A percentile compares a stretch with the other conserved stretches of the same genome.
Conservation (phyloP, 306 rosid species). For the Vigna reflexopilosa region DNA sequence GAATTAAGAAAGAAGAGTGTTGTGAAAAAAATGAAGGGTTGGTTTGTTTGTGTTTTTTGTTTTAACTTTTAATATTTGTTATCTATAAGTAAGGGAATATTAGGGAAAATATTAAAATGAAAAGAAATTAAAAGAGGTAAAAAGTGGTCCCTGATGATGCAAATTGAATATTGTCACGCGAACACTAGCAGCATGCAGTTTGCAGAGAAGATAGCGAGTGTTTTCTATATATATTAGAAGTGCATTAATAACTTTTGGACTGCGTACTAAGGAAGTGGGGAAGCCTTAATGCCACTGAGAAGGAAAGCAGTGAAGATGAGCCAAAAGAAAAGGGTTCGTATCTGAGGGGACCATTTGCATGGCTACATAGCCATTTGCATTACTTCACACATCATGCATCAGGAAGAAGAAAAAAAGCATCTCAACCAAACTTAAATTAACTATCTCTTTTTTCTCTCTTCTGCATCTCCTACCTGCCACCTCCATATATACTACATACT, state of each 20-base stretch:
- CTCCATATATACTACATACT: constrained; percentile 58
- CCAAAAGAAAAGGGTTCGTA: constrained; percentile 37
- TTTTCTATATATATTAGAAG: constrained; percentile 57
- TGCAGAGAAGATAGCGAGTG: constrained; percentile 69
- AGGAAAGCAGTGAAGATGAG: constrained; percentile 43
- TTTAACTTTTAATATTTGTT: constrained; percentile 45
- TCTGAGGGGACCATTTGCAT: constrained; percentile 87
- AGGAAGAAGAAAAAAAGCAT: constrained; percentile 52
- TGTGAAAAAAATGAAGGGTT: constrained; percentile 12
- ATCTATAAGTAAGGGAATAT: constrained; percentile 50
- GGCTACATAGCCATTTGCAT: constrained; percentile 53
- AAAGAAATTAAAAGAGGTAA: constrained; percentile 46
- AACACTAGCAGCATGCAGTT: constrained; percentile 80
- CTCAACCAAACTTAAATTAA: constrained; percentile 42
- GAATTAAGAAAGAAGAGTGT: constrained; percentile 2
- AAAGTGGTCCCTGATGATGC: constrained; percentile 80
- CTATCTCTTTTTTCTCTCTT: constrained; percentile 33
- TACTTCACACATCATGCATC: constrained; percentile 50
- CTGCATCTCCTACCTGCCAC: constrained; percentile 62
- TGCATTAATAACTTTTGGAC: constrained; percentile 68
- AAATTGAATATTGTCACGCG: constrained; percentile 98
- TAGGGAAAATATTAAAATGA: constrained; percentile 43
- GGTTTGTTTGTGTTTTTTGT: not conserved
- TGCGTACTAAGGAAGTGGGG: constrained; percentile 64
- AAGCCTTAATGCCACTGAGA: constrained; percentile 52